phyloP scores from a whole-genome alignment of 2,329 filamentous ascomycete genomes.

The Thielaviopsis ethacetica region DNA sequence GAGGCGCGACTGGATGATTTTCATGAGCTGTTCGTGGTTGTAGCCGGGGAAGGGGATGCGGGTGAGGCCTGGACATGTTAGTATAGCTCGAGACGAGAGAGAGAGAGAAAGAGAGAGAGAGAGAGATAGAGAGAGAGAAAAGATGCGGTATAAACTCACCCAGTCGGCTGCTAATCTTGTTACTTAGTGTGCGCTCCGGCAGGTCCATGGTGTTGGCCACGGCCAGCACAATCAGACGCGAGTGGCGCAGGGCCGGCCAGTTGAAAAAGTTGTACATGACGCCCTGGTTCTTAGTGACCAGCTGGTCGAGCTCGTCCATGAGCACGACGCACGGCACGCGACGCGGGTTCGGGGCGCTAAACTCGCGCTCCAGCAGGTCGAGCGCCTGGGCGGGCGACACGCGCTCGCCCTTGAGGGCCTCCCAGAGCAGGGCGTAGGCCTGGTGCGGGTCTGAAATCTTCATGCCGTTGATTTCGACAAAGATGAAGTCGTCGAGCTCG shows the following conservation, averaged over 20 bases:
- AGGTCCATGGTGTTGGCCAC: constrained; percentile 99
- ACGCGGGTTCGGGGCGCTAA: constrained; percentile 76
- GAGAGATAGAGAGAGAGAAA: no score
- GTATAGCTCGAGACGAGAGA: background rate
- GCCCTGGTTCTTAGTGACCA: constrained; percentile 96
- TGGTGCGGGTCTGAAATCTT: constrained; percentile 97
- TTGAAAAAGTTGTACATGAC: constrained; percentile 99
- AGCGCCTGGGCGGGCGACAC: constrained; percentile 85
- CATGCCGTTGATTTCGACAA: constrained; percentile 99
- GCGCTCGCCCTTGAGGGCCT: constrained; percentile 82
- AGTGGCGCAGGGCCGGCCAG: constrained; percentile 86
- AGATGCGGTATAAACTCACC: no score
- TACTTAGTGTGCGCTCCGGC: constrained; percentile 86
- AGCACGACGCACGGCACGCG: constrained; percentile 89
- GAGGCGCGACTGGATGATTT: constrained; percentile 88
- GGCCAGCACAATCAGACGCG: constrained; percentile 83
- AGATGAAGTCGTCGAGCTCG: constrained; percentile 95
- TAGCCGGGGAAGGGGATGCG: constrained; percentile 96
- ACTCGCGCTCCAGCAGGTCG: constrained; percentile 80
- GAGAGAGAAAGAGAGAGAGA: background rate
- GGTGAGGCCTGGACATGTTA: constrained; percentile 42
- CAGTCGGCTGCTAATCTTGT: constrained; percentile 90
- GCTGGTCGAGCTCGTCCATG: constrained; percentile 96
- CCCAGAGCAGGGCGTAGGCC: constrained; percentile 88
- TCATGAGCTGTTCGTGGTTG: constrained; percentile 92